Conservation (phyloP, 2,329 filamentous ascomycete species). For the Thermothelomyces thermophilus region DNA sequence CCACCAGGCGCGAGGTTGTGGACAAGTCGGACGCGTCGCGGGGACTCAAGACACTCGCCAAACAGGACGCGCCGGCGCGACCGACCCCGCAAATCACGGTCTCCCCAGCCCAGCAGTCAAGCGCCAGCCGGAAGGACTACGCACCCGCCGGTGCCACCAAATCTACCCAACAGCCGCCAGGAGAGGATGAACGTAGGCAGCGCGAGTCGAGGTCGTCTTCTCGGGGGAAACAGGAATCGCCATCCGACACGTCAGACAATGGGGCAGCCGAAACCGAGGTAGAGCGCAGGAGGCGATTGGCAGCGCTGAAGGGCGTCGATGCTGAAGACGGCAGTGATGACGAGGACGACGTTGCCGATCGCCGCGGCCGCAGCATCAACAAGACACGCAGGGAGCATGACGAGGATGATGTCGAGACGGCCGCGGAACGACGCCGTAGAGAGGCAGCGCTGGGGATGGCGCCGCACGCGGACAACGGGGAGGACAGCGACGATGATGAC, state of each 20-base stretch:
- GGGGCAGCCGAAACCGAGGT: slow-evolving; percentile 59
- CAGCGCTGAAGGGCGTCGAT: slow-evolving; percentile 40
- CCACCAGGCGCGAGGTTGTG: slow-evolving; percentile 50
- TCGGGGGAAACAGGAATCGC: background rate
- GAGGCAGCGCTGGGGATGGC: slow-evolving; percentile 65
- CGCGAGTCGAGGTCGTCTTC: slow-evolving; percentile 11
- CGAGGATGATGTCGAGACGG: slow-evolving; percentile 54
- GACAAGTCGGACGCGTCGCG: slow-evolving; percentile 44
- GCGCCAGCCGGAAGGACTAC: slow-evolving; percentile 5
- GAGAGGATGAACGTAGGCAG: background rate
- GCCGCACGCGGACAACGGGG: slow-evolving; percentile 35
- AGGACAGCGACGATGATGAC: slow-evolving; percentile 52
- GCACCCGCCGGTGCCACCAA: background rate
- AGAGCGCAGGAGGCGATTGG: slow-evolving; percentile 60
- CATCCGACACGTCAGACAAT: slow-evolving; percentile 21
- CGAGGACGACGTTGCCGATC: background rate
- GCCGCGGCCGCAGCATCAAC: no score
- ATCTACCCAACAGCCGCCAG: background rate
- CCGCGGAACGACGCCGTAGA: slow-evolving; percentile 65
- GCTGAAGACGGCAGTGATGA: slow-evolving; percentile 26
- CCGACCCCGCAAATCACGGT: background rate
- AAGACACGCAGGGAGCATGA: slow-evolving; percentile 25
- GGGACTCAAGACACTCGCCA: slow-evolving; percentile 44
- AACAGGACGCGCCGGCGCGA: slow-evolving; percentile 30
- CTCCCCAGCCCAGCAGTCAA: slow-evolving; percentile 6